Percentiles rank a stretch among this genome's conserved stretches.
Conservation (phyloP, 2,329 filamentous ascomycete genomes). For the Botryosphaeria agaves region DNA sequence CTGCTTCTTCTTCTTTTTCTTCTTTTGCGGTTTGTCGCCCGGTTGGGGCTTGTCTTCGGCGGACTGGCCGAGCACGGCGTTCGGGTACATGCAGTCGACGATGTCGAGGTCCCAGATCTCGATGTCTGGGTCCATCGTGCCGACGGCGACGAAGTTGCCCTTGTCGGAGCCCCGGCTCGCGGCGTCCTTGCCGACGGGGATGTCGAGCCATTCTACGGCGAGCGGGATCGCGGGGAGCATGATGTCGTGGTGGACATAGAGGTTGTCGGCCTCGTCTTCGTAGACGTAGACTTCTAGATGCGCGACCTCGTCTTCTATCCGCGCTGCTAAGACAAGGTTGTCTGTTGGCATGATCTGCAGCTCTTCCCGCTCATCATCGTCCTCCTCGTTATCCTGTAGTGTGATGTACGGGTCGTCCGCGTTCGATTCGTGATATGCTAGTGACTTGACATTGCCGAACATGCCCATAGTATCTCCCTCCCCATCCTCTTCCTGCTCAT, state of each 20-base stretch:
- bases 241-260: slow-evolving; percentile 98
- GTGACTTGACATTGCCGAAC: slow-evolving; percentile 86
- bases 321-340: slow-evolving; percentile 80
- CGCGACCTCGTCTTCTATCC: slow-evolving; percentile 92
- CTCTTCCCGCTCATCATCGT: slow-evolving; percentile 82
- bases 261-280: slow-evolving; percentile 85
- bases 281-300: slow-evolving; percentile 97
- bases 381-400: slow-evolving; percentile 54
- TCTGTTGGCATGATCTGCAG: slow-evolving; percentile 85
- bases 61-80: slow-evolving; percentile 74
- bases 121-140: slow-evolving; percentile 96
- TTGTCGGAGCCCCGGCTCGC: slow-evolving; percentile 41
- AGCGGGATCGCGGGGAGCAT: slow-evolving; percentile 96
- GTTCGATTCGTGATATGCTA: slow-evolving; percentile 88
- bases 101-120: slow-evolving; percentile 97
- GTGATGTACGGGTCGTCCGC: slow-evolving; percentile 96
- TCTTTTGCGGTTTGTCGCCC: slow-evolving; percentile 52
- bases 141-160: slow-evolving; percentile 87
- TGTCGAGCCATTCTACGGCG: slow-evolving; percentile 87
- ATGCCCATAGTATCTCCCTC: slow-evolving; percentile 60
- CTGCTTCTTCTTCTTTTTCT: slow-evolving; percentile 82
- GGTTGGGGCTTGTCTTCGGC: slow-evolving; percentile 29
- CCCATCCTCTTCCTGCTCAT: slow-evolving; percentile 46
- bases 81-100: slow-evolving; percentile 95
- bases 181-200: slow-evolving; percentile 60